Percentiles rank a stretch among this genome's conserved stretches.
Evolutionary conservation across 1,284 basidiomycete genomes (phyloP).

Genomic region (Ganoderma boninense): DNA sequence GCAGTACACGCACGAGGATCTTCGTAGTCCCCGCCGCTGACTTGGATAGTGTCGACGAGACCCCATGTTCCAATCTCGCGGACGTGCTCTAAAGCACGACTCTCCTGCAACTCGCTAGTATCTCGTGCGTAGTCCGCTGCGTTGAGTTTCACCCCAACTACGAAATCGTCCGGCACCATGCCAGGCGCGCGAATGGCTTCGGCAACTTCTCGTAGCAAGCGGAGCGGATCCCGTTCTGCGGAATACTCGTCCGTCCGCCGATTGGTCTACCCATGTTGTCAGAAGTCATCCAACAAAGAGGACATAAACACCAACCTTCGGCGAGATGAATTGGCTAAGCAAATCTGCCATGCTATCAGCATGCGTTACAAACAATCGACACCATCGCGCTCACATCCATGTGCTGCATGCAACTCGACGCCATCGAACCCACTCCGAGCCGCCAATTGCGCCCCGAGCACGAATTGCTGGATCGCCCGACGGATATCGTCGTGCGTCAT

Average conservation of each 20-base stretch:
- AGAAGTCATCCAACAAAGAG: neutral
- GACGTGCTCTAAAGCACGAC: constrained; percentile 72
- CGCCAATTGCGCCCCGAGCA: constrained; percentile 75
- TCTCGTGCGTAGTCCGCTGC: constrained; percentile 80
- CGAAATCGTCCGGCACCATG: constrained; percentile 66
- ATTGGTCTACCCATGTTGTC: constrained; percentile 68
- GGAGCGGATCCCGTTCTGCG: constrained; percentile 55
- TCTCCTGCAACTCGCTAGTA: constrained; percentile 40
- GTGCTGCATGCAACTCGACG: constrained; percentile 87
- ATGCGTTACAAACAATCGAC: no score
- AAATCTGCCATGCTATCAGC: constrained; percentile 63
- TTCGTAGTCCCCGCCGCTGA: constrained; percentile 90
- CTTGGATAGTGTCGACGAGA: constrained; percentile 83
- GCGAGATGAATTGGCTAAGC: constrained; percentile 85
- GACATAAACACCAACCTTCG: constrained; percentile 60
- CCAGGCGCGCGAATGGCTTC: constrained; percentile 59
- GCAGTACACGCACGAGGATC: constrained; percentile 66
- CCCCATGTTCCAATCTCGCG: constrained; percentile 69
- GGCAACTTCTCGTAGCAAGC: constrained; percentile 73
- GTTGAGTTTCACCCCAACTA: constrained; percentile 89
- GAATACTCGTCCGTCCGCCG: constrained; percentile 71
- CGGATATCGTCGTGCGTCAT: constrained; percentile 73
- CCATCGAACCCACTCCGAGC: constrained; percentile 86
- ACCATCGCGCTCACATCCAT: constrained; percentile 74
- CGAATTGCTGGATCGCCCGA: constrained; percentile 71